Base-by-base conservation (phyloP, 805 yeast genomes). In the Schwanniomyces sp. region DNA sequence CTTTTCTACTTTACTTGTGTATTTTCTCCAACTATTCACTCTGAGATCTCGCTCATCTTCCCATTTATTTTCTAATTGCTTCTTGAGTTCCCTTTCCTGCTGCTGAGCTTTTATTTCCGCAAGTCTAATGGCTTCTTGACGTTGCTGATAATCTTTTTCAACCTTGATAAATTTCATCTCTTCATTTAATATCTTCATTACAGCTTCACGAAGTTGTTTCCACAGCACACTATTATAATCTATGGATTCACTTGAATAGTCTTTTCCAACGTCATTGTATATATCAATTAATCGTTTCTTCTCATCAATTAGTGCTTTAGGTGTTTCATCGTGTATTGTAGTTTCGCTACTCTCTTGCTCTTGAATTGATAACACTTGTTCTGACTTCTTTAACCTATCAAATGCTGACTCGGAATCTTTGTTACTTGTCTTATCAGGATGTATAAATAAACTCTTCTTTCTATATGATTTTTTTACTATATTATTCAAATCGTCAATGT, bases 321-420 rank as follows among this genome's bases (percentile, higher is more conserved):
- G 26, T 12, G 36, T 47, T 6, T 43, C 47, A 16, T 43, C 52
- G 41, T 12, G n/a, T 12, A 27, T 14, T n/a, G 40, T 47, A 21
- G 39, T 41, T 21, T 44, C 55, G n/a, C 28, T 54, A 8, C 26
- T 52, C n/a, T 52, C 49, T 8, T 46, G 37, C 25, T 40, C 28
- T n/a, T 44, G 59, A 9, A 52, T 43, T 0, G 70, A 60, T 14
- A 72, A 55, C 4, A 66, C 56, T 34, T 44, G 45, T 44, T 81
- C 79, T 0, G 90, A 83, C 50, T 76, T 78, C 52, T 82, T 81
- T 44, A 85, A 62, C 30, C 70, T 47, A 55, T 82, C 85, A 61
- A 85, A 85, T 2, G 90, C 90, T 28, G 66, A 75, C 0, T 87
- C 80, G 0, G 90, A 88, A n/a, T 72, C 64, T 0, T 72, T 66